Evolutionary conservation across 2,329 filamentous ascomycete genomes (phyloP), one percentile per base, ranked within the genome.

Genomic region (Cladosporium sp.): DNA sequence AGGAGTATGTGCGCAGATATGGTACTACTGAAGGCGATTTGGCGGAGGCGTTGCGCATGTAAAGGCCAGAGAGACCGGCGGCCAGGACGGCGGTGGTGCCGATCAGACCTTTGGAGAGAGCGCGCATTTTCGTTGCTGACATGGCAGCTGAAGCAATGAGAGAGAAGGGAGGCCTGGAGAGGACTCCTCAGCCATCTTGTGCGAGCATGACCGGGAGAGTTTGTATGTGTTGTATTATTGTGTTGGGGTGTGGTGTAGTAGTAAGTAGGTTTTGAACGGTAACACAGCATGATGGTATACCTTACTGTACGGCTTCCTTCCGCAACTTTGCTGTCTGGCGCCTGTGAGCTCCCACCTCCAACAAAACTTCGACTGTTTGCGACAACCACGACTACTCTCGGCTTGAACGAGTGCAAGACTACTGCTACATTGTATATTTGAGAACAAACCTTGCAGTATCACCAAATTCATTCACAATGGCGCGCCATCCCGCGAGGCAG

Each of bases 401-500:
- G 2, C 29, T 21, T 21, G 5, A 5, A 29, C 26, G 4, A 46
- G 3, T 18, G 21, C 14, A 26, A 29, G 11, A 2, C 23, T 26
- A 11, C 26, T 55, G 10, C 31, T 21, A 7, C n/a, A 7, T 21
- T 55, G 7, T 14, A 0, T 1, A 1, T 8, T 1, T 6, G 11
- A 14, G 5, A 4, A 10, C 1, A 14, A 8, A 10, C n/a, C 33
- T n/a, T 40, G 14, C 11, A 35, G 33, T 5, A 59, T 3, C 11
- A 33, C 21, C 56, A 44, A 0, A 5, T n/a, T 14, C 16, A 26
- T 16, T 46, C 50, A 64, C 26, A 59, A 73, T 71, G 76, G 85
- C 80, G 77, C 85, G 96, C 82, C 94, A 97, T 82, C 94, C 94
- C 66, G 88, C 94, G 77, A 88, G 95, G 70, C 90, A 94, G 80